Percentiles rank a stretch among this genome's conserved stretches.
These are phyloP conservation scores for Smallanthus sonchifolius DNA, from an alignment of 129 eudicot genomes.

Conservation along the genomic window DNA sequence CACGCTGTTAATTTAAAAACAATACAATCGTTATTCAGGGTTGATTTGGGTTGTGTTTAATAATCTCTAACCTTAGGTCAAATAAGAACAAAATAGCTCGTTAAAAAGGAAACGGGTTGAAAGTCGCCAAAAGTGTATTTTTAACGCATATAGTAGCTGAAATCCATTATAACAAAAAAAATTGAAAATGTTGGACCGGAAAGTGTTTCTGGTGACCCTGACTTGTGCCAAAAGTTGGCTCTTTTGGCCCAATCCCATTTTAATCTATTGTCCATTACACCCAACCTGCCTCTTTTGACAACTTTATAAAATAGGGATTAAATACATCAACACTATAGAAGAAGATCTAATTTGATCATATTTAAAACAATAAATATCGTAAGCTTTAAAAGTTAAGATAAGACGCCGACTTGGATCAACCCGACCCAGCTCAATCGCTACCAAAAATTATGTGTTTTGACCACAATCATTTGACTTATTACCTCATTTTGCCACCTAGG, in stretches of 20 bases:
- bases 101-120: background rate
- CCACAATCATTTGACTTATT: too few relatives aligned
- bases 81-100: background rate
- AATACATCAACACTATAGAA: too few relatives aligned
- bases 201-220: background rate
- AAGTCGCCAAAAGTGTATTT: background rate
- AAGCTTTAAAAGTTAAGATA: too few relatives aligned
- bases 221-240: background rate
- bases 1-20: constrained; percentile 46
- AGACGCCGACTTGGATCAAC: too few relatives aligned
- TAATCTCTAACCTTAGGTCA: background rate
- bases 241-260: background rate
- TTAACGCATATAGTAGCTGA: background rate
- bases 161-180: background rate
- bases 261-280: background rate
- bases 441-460: too few relatives aligned
- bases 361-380: too few relatives aligned
- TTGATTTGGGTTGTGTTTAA: background rate
- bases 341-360: too few relatives aligned
- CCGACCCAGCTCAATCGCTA: too few relatives aligned
- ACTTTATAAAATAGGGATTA: too few relatives aligned
- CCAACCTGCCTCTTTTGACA: background rate
- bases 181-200: background rate
- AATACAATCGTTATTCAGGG: background rate
- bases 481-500: too few relatives aligned